phyloP scores from a whole-genome alignment of 768 basidiomycete species.

The Agaricus blazei region DNA sequence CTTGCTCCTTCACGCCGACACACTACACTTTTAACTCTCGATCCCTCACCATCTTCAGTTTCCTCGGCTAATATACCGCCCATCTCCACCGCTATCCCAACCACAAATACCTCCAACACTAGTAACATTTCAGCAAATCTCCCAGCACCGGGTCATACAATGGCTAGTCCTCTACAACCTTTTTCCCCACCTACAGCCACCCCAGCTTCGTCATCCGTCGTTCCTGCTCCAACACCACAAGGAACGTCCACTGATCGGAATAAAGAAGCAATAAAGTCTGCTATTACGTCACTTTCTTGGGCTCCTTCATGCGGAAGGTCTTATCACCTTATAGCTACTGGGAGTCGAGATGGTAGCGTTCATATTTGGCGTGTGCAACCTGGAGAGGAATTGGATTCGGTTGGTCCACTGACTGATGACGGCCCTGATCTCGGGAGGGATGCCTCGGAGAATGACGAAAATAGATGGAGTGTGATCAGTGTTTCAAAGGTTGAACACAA shows the following conservation, averaged over 20 bases:
- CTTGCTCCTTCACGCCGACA: conserved; percentile 63
- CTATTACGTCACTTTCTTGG: conserved; percentile 87
- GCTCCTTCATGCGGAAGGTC: conserved; percentile 91
- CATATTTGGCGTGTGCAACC: conserved; percentile 86
- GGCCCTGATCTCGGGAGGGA: conserved; percentile 18
- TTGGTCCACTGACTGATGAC: neutral
- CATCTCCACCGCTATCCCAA: neutral
- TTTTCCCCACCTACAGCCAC: neutral
- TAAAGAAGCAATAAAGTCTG: conserved; percentile 40
- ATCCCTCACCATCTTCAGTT: conserved; percentile 33
- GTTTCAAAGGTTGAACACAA: conserved; percentile 88
- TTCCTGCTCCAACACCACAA: neutral
- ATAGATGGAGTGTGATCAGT: conserved; percentile 65
- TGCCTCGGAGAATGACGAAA: conserved; percentile 36
- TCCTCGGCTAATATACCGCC: neutral
- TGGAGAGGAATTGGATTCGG: conserved; percentile 32
- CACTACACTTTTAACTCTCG: conserved; percentile 54
- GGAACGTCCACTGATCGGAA: neutral
- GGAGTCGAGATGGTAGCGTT: conserved; percentile 81
- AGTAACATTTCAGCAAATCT: neutral
- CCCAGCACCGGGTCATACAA: conserved; percentile 1
- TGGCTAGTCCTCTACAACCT: neutral
- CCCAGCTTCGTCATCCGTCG: neutral
- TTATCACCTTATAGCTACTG: conserved; percentile 92
- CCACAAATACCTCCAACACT: too few relatives aligned